Percentiles rank a stretch among this genome's conserved stretches.
Evolutionary conservation across 139 green algal genomes (phyloP).

Genomic region (Haematococcus lacustris): DNA sequence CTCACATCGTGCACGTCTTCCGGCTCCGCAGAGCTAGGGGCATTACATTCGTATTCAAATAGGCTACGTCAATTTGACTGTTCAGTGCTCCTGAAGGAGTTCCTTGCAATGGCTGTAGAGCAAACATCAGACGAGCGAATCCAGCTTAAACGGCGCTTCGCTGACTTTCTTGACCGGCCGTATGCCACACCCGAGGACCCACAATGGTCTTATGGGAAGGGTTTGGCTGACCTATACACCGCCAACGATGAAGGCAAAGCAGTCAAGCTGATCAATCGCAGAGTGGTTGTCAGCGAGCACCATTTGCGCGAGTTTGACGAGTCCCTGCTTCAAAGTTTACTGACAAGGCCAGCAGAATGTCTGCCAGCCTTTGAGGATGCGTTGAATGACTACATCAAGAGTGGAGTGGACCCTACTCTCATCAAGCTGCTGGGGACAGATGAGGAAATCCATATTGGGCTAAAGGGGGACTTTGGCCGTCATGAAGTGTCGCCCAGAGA

Average conservation of each 20-base stretch:
- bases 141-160: slow-evolving; percentile 66
- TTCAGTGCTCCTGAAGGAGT: too few species aligned
- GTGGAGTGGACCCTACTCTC: slow-evolving; percentile 24
- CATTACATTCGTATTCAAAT: too few species aligned
- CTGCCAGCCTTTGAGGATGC: slow-evolving; percentile 84
- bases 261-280: slow-evolving; percentile 27
- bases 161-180: slow-evolving; percentile 72
- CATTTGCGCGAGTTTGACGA: slow-evolving; percentile 75
- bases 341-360: slow-evolving; percentile 66
- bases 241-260: slow-evolving; percentile 24
- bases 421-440: slow-evolving; percentile 32
- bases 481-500: slow-evolving; percentile 76
- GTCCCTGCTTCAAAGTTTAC: slow-evolving; percentile 55
- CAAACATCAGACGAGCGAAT: slow-evolving; percentile 40
- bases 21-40: too few species aligned
- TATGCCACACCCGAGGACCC: slow-evolving; percentile 34
- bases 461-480: slow-evolving; percentile 88
- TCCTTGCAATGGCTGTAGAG: slow-evolving; percentile 1
- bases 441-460: slow-evolving; percentile 58
- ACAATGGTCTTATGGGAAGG: slow-evolving; percentile 47
- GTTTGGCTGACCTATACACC: slow-evolving; percentile 47
- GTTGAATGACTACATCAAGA: slow-evolving; percentile 58
- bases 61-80: too few species aligned
- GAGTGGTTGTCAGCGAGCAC: slow-evolving; percentile 56
- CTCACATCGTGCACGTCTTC: too few species aligned